Evolutionary conservation across 2,329 filamentous ascomycete species (phyloP).

Genomic region (Neurospora sp.): DNA sequence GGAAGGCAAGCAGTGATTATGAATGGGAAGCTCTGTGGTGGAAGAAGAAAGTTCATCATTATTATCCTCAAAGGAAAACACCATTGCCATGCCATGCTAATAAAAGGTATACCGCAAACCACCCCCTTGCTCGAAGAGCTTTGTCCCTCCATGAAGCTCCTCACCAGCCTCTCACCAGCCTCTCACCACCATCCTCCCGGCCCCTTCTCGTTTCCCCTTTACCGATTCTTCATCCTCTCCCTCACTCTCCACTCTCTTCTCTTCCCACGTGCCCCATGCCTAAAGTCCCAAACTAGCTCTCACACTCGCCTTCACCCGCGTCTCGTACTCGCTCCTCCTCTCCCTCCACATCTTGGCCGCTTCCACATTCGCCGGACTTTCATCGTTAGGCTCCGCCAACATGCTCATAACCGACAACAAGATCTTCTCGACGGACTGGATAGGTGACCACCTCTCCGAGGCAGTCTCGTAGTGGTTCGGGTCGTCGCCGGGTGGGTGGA

Average conservation of each 20-base stretch:
- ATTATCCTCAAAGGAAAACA: neutral
- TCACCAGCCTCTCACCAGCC: neutral
- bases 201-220: neutral
- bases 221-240: neutral
- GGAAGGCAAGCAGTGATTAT: no score
- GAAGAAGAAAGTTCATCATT: neutral
- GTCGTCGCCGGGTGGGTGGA: slow-evolving; percentile 92
- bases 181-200: neutral
- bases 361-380: slow-evolving; percentile 92
- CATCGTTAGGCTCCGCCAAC: slow-evolving; percentile 94
- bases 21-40: no score
- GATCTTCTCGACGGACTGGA: slow-evolving; percentile 97
- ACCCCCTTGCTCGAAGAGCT: neutral
- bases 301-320: slow-evolving; percentile 74
- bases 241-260: neutral
- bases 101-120: neutral
- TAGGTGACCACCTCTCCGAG: slow-evolving; percentile 90
- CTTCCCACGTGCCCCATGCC: neutral
- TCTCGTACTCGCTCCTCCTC: slow-evolving; percentile 72
- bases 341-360: slow-evolving; percentile 96
- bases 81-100: neutral
- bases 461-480: slow-evolving; percentile 98
- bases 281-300: slow-evolving; percentile 67
- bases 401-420: slow-evolving; percentile 96
- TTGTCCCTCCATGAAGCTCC: neutral